Conservation (phyloP, 1,284 basidiomycete genomes). For the Abortiporus biennis region DNA sequence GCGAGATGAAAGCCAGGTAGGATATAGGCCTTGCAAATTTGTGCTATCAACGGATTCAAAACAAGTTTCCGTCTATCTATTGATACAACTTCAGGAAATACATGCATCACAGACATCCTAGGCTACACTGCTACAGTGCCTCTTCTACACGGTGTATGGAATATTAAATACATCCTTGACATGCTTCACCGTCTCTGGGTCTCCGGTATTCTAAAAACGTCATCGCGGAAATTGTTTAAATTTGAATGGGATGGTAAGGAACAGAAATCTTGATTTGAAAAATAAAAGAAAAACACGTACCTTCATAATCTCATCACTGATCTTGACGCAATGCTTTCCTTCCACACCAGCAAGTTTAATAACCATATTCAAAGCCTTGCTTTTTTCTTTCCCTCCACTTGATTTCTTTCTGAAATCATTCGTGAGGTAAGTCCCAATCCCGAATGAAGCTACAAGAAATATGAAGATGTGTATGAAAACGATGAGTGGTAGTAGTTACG, state of each 20-base stretch:
- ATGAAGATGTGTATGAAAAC: background rate
- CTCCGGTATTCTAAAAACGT: conserved; percentile 30
- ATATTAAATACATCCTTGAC: conserved; percentile 14
- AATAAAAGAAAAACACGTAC: conserved; percentile 31
- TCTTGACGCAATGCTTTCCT: conserved; percentile 77
- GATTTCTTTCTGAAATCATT: conserved; percentile 75
- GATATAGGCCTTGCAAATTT: too few species aligned
- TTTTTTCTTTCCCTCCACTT: conserved; percentile 51
- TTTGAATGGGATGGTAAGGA: too few species aligned
- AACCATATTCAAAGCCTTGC: conserved; percentile 87
- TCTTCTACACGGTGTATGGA: too few species aligned
- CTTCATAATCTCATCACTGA: conserved; percentile 88
- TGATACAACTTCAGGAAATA: too few species aligned
- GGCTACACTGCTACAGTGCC: too few species aligned
- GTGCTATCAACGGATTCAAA: too few species aligned
- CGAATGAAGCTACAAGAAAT: conserved; percentile 58
- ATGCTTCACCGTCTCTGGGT: conserved; percentile 11
- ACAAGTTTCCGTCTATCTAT: too few species aligned
- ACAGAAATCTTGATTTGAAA: background rate
- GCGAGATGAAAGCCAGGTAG: too few species aligned
- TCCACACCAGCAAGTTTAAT: conserved; percentile 83
- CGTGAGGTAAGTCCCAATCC: conserved; percentile 87
- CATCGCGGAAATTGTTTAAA: background rate
- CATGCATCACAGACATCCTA: too few species aligned
- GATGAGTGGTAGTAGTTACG: background rate